Evolutionary conservation across 108 stramenopile species (phyloP), one percentile per base, ranked within the genome.

Genomic region (Pelagomonas calceolata): DNA sequence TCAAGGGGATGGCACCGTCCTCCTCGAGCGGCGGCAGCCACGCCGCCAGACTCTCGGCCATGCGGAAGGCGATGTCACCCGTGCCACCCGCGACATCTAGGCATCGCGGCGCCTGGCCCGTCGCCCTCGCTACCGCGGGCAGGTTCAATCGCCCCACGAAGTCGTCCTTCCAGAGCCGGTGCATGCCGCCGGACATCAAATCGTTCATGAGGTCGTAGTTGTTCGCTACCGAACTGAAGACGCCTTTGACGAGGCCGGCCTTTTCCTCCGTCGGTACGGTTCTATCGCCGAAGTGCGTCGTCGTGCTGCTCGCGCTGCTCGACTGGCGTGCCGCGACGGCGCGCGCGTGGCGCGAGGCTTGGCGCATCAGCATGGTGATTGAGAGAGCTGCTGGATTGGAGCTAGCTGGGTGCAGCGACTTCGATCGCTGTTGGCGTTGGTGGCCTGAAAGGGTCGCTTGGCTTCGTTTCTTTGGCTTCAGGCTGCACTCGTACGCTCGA

Each of bases 121-220:
- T 9, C 7, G 51, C 51, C 51, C 51, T 17, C 51, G 51, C 51
- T 17, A 16, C 14, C 7, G 51, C 51, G 51, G 21, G 26, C 31
- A 30, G 69, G 30, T 18, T 30, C 46, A 30, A 30, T 17, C 65
- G 33, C 30, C 77, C 73, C 65, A 99, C 81, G 26, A 97, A 82
- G 45, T 94, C 89, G 76, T 99, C 96, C 74, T 98, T 98, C 96
- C 98, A 98, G 35, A 90, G 80, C 4, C 98, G 84, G 79, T 98
- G 97, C 75, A 83, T 34, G 17, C 95, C 95, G 17, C 82, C 94
- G 63, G 83, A 85, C 98, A 99, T 99, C 72, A 96, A 79, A 79
- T 99, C 98, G 73, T 99, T 99, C 98, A 99, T 99, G 33, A 99
- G 84, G 73, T 99, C 98, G 79, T 92, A 94, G 60, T 77, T 81